Evolutionary conservation across 2,329 filamentous ascomycete genomes (phyloP).

Genomic region (Ophiocordyceps camponoti-floridani): DNA sequence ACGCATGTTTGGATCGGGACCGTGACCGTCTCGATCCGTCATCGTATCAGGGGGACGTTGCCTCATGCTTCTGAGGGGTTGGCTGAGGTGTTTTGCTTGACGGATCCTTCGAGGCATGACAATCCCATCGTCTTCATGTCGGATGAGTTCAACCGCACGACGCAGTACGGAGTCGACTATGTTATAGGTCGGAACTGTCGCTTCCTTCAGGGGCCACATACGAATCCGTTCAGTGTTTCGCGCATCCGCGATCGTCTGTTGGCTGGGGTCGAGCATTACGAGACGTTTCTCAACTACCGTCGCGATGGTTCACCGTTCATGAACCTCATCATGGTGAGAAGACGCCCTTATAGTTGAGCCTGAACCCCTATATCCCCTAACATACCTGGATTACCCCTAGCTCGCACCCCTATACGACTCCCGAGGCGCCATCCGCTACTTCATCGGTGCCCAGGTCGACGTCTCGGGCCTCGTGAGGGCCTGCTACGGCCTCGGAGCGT

Average conservation of each 20-base stretch:
- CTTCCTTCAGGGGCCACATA: constrained; percentile 60
- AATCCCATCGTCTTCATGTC: constrained; percentile 64
- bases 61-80: constrained; percentile 53
- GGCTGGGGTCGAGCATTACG: constrained; percentile 50
- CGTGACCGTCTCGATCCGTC: constrained; percentile 47
- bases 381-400: constrained; percentile 23
- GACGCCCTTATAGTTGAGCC: not conserved
- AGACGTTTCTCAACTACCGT: constrained; percentile 61
- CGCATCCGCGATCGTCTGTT: constrained; percentile 43
- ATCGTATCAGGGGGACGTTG: constrained; percentile 47
- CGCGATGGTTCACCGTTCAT: constrained; percentile 64
- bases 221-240: constrained; percentile 41
- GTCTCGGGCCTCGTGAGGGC: constrained; percentile 51
- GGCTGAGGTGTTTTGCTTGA: constrained; percentile 60
- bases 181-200: constrained; percentile 61
- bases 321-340: constrained; percentile 51
- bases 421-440: constrained; percentile 45
- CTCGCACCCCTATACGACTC: constrained; percentile 49
- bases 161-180: constrained; percentile 49
- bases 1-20: constrained; percentile 50
- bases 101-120: constrained; percentile 51
- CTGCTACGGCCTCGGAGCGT: constrained; percentile 43
- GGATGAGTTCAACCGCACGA: constrained; percentile 56
- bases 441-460: constrained; percentile 56
- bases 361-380: not conserved